Evolutionary conservation across 2,329 filamentous ascomycete genomes (phyloP), one percentile per base, ranked within the genome.

Genomic region (Cladophialophora chaetospira): DNA sequence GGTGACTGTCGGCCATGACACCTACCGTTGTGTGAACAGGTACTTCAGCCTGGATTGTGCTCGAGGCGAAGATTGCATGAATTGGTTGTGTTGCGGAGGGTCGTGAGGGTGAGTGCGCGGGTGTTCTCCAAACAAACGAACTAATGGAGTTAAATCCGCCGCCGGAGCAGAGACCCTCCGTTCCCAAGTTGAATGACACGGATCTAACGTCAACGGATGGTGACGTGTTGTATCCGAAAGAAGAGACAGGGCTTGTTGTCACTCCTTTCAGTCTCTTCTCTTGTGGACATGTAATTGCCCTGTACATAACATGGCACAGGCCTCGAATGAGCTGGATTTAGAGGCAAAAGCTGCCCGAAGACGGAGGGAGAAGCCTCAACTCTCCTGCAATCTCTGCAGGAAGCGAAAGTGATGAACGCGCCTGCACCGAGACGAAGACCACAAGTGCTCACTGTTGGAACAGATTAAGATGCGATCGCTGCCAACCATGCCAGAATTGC

Each of bases 1-100:
- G 82, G 6, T 40, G 36, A 61, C 83, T 80, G 64, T 91, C 86
- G 71, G 84, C 81, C 63, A 65, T 65, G 46, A 50, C 45, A 48
- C 48, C 53, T 60, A 60, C 61, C 53, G 40, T 56, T 40, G 9
- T 11, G 9, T 42, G 23, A 3, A 29, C 19, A 11, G 1, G 42
- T 19, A 10, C 42, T 44, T 13, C n/a, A 6, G 42, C 23, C 15
- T 19, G 13, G n/a, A 19, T 23, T 25, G 29, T 26, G 19, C 31
- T n/a, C n/a, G 23, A 21, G 21, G 19, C 19, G 13, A 25, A 29
- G 11, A 38, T n/a, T 43, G 8, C 26, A 33, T 43, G 36, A 19
- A 42, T 23, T 15, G 25, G 8, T n/a, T n/a, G n/a, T 15, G 28
- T 8, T 23, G 13, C 11, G 10, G 8, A 1, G 17, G 13, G 13